Percentiles rank a stretch among this genome's conserved stretches.
These are phyloP conservation scores for Mayamaea pseudoterrestris DNA, from an alignment of 108 stramenopile species.

Conservation along the genomic window DNA sequence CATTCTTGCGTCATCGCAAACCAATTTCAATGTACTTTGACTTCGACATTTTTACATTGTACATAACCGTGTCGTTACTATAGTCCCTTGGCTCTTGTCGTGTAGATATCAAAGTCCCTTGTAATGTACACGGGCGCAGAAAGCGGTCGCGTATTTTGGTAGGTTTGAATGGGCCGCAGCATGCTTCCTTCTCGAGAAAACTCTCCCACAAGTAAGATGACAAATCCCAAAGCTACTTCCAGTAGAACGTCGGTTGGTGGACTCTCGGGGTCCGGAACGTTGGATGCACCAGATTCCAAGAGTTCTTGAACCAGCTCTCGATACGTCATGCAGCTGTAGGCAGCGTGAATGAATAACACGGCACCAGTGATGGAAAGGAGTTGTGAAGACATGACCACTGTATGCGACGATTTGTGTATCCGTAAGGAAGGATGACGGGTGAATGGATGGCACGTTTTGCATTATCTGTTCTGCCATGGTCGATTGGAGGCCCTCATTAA, in stretches of 20 bases:
- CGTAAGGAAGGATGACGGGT: no score
- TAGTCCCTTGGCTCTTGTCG: constrained; percentile 13
- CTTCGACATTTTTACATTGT: not conserved
- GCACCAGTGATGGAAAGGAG: constrained; percentile 5
- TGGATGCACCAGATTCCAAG: constrained; percentile 14
- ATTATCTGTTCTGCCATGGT: no score
- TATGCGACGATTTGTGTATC: no score
- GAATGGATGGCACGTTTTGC: no score
- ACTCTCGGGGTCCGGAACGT: not conserved
- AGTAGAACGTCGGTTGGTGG: constrained; percentile 27
- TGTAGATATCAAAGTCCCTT: constrained; percentile 40
- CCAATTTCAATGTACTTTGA: constrained; percentile 2
- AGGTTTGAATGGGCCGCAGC: constrained; percentile 1
- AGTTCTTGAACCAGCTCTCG: constrained; percentile 24
- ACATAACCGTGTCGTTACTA: not conserved
- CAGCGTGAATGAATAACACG: constrained; percentile 30
- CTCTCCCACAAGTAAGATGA: constrained; percentile 18
- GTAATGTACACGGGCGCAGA: constrained; percentile 23
- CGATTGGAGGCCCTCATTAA: no score
- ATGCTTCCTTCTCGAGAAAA: constrained; percentile 16
- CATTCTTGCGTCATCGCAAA: no score
- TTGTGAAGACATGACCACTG: not conserved
- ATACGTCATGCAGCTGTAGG: constrained; percentile 38
- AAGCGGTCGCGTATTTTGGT: constrained; percentile 6
- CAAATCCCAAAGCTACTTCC: constrained; percentile 16